phyloP scores from a whole-genome alignment of 2,329 filamentous ascomycete species.

The Venturia asperata region DNA sequence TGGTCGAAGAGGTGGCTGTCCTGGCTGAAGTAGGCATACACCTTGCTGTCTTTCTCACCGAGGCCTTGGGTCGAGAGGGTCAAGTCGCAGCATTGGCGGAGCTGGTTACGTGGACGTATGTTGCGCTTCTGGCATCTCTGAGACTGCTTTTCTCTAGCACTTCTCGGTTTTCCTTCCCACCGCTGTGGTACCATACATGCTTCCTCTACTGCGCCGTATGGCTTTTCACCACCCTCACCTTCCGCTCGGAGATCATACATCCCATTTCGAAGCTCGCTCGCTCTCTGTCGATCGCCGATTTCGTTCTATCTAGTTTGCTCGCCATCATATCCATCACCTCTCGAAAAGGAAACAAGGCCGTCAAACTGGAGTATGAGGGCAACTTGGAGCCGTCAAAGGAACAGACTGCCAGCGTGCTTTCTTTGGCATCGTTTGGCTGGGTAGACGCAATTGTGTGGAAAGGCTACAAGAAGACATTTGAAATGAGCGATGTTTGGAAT shows the following conservation, averaged over 20 bases:
- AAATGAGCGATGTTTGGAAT: constrained; percentile 87
- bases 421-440: constrained; percentile 82
- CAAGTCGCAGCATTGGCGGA: constrained; percentile 57
- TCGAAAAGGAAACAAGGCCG: constrained; percentile 84
- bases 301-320: constrained; percentile 65
- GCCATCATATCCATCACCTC: constrained; percentile 71
- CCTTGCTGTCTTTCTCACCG: constrained; percentile 54
- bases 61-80: constrained; percentile 52
- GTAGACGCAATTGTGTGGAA: constrained; percentile 82
- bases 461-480: constrained; percentile 77
- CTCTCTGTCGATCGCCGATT: constrained; percentile 64
- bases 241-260: constrained; percentile 80
- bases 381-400: constrained; percentile 81
- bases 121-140: constrained; percentile 63
- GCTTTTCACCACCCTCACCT: constrained; percentile 66
- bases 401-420: constrained; percentile 80
- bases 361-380: constrained; percentile 82
- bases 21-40: constrained; percentile 65
- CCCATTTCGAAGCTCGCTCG: constrained; percentile 57
- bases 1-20: constrained; percentile 69
- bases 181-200: constrained; percentile 89
- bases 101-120: constrained; percentile 72
- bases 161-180: constrained; percentile 58
- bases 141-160: constrained; percentile 58
- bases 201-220: constrained; percentile 76